phyloP scores from a whole-genome alignment of 352 stramenopile species.

The Phytopythium cucurbitacearum region DNA sequence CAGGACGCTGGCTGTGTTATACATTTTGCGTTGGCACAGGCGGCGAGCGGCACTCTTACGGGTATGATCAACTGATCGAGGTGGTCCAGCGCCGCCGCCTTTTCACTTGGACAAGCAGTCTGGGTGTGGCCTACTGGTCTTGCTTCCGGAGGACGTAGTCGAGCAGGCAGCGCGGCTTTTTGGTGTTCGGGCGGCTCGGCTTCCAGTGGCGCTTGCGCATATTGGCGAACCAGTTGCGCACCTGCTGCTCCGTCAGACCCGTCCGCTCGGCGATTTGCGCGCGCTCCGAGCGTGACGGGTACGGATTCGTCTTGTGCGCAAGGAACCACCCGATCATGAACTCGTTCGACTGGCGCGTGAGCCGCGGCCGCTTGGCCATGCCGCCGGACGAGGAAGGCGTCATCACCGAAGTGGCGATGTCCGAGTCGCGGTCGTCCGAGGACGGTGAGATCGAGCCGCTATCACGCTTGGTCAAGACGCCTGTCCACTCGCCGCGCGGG shows the following conservation, averaged over 20 bases:
- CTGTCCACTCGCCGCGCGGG: conserved; percentile 3
- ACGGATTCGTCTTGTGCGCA: conserved; percentile 81
- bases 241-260: conserved; percentile 71
- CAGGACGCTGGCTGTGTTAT: no score
- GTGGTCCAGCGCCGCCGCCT: background rate
- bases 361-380: conserved; percentile 40
- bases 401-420: background rate
- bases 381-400: conserved; percentile 1
- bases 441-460: conserved; percentile 23
- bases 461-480: conserved; percentile 18
- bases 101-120: no score
- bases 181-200: conserved; percentile 51
- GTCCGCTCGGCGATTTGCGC: conserved; percentile 62
- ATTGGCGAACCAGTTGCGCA: conserved; percentile 88
- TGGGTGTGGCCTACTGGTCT: conserved; percentile 9
- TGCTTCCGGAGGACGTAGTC: conserved; percentile 74
- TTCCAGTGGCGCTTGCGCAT: conserved; percentile 90
- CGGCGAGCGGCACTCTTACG: no score
- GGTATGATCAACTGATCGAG: no score
- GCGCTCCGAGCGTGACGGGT: conserved; percentile 64
- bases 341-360: conserved; percentile 76
- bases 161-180: conserved; percentile 76
- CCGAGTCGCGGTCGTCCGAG: conserved; percentile 17
- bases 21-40: no score
- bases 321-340: conserved; percentile 86